A percentile compares a stretch with the other conserved stretches of the same genome.
Evolutionary conservation across 164 flowering plant species (phyloP).

Genomic region (Kalanchoe fedtschenkoi): DNA sequence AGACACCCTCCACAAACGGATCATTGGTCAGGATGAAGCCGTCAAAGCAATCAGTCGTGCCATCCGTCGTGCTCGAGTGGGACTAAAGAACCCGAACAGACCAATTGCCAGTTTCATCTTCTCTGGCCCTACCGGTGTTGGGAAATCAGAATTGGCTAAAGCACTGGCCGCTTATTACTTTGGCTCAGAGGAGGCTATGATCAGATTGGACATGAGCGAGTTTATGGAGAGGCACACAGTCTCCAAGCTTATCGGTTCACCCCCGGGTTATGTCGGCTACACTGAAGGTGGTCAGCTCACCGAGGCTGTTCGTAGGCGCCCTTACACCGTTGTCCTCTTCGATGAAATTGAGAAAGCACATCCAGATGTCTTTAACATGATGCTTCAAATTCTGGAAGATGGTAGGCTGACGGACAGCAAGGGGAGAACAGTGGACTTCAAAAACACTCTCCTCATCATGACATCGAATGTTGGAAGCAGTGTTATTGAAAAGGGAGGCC

Average conservation of each 20-base stretch:
- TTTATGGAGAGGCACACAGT: constrained; percentile 88
- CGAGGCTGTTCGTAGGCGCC: constrained; percentile 74
- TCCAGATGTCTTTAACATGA: constrained; percentile 80
- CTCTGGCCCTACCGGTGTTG: constrained; percentile 95
- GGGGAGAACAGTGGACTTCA: constrained; percentile 81
- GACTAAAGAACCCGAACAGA: constrained; percentile 64
- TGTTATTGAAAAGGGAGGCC: constrained; percentile 68
- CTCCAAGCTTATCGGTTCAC: constrained; percentile 77
- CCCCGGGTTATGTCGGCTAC: constrained; percentile 90
- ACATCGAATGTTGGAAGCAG: constrained; percentile 86
- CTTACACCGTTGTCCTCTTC: constrained; percentile 66
- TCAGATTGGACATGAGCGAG: constrained; percentile 88
- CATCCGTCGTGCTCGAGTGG: constrained; percentile 72
- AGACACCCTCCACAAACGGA: constrained; percentile 51
- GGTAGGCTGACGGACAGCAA: constrained; percentile 73
- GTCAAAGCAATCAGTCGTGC: constrained; percentile 74
- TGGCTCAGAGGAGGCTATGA: constrained; percentile 80
- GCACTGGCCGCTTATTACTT: constrained; percentile 76
- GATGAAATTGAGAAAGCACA: constrained; percentile 96
- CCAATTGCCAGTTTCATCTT: constrained; percentile 79
- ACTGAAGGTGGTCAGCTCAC: constrained; percentile 80
- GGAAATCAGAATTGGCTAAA: constrained; percentile 83
- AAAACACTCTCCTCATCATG: constrained; percentile 72
- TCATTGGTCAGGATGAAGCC: constrained; percentile 89
- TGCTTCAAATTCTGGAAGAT: constrained; percentile 84